These are phyloP conservation scores for Pseudocercospora eumusae DNA, from an alignment of 2,329 filamentous ascomycete genomes.

Conservation along the genomic window DNA sequence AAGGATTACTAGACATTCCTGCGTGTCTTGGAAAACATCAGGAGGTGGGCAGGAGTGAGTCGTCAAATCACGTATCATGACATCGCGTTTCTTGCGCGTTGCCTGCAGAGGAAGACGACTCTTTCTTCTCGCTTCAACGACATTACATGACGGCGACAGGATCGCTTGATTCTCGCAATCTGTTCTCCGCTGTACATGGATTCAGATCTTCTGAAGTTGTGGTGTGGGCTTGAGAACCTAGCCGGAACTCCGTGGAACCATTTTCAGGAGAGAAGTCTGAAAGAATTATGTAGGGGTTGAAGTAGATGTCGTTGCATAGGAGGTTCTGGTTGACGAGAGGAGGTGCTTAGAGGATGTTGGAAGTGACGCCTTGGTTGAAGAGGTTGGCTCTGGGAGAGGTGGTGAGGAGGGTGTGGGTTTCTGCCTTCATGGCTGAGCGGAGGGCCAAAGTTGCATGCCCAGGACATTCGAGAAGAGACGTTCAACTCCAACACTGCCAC, in stretches of 20 bases:
- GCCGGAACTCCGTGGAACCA: conserved; percentile 60
- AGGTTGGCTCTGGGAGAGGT: conserved; percentile 32
- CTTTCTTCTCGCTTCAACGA: conserved; percentile 46
- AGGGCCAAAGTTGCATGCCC: too few relatives aligned
- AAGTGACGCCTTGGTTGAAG: conserved; percentile 44
- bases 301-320: conserved; percentile 46
- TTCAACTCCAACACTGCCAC: neutral
- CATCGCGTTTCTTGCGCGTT: conserved; percentile 54
- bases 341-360: conserved; percentile 46
- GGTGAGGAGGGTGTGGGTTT: conserved; percentile 39
- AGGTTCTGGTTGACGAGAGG: conserved; percentile 40
- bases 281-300: conserved; percentile 48
- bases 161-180: conserved; percentile 27
- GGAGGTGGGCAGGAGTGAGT: conserved; percentile 43
- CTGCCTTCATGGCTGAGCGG: conserved; percentile 41
- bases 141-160: conserved; percentile 49
- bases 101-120: conserved; percentile 53
- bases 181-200: conserved; percentile 54
- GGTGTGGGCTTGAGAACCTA: conserved; percentile 52
- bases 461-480: too few relatives aligned
- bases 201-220: conserved; percentile 47
- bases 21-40: conserved; percentile 46
- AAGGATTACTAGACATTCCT: conserved; percentile 63
- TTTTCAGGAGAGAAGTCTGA: conserved; percentile 55
- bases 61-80: conserved; percentile 60